Conservation (phyloP, 2,329 filamentous ascomycete genomes). For the Seiridium unicorne region DNA sequence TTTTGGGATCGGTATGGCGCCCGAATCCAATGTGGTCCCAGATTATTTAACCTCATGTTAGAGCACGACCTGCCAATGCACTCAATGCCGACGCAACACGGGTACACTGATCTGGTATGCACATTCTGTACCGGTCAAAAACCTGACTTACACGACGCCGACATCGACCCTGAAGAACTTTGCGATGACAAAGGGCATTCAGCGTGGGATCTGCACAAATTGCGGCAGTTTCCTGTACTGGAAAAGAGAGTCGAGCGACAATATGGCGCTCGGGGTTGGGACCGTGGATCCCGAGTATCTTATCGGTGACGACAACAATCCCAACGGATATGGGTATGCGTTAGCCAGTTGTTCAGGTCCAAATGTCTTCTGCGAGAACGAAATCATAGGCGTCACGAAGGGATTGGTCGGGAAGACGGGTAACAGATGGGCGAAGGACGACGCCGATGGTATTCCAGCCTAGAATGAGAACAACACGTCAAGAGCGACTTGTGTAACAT, state of each 20-base stretch:
- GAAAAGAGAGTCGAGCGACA: slow-evolving; percentile 28
- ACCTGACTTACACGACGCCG: slow-evolving; percentile 32
- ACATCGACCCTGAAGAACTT: slow-evolving; percentile 36
- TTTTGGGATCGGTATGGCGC: slow-evolving; percentile 22
- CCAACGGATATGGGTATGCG: slow-evolving; percentile 9
- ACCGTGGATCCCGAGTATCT: slow-evolving; percentile 44
- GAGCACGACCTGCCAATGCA: slow-evolving; percentile 52
- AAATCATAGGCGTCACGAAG: neutral
- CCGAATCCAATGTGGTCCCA: neutral
- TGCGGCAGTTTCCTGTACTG: slow-evolving; percentile 52
- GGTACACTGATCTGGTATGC: slow-evolving; percentile 43
- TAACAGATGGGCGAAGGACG: neutral
- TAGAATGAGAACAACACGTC: no score
- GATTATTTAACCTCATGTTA: slow-evolving; percentile 14
- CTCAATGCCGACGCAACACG: slow-evolving; percentile 52
- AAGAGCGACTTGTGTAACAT: no score
- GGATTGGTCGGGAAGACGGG: neutral
- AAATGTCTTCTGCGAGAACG: slow-evolving; percentile 2
- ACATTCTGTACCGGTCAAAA: slow-evolving; percentile 33
- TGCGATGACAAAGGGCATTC: slow-evolving; percentile 34
- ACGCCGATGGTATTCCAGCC: neutral
- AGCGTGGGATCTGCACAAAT: slow-evolving; percentile 45
- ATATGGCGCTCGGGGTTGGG: slow-evolving; percentile 38
- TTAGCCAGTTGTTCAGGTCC: neutral
- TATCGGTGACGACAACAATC: slow-evolving; percentile 1